Conservation (phyloP, 495 filamentous ascomycete genomes). For the Penicillium argentinense region DNA sequence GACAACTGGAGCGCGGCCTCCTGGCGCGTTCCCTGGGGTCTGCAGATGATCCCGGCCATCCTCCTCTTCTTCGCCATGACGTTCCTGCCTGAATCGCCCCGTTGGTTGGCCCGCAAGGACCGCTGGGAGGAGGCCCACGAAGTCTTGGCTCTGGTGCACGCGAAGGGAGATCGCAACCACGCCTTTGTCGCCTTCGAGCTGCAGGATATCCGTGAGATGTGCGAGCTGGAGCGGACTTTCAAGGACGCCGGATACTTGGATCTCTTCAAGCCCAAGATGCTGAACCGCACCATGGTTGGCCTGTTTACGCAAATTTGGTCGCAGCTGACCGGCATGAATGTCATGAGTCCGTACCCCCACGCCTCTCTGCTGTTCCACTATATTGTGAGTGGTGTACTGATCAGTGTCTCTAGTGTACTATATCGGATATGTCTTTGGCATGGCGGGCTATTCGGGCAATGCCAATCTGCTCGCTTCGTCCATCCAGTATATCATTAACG, state of each 20-base stretch:
- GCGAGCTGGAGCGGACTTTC: slow-evolving; percentile 58
- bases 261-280: slow-evolving; percentile 61
- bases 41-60: slow-evolving; percentile 71
- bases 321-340: slow-evolving; percentile 75
- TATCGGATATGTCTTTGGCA: slow-evolving; percentile 59
- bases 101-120: slow-evolving; percentile 74
- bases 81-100: slow-evolving; percentile 72
- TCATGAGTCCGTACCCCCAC: slow-evolving; percentile 52
- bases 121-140: slow-evolving; percentile 68
- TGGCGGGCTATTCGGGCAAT: slow-evolving; percentile 56
- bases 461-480: slow-evolving; percentile 55
- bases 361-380: too few relatives aligned
- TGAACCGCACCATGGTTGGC: slow-evolving; percentile 65
- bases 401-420: slow-evolving; percentile 42
- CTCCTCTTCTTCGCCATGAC: slow-evolving; percentile 62
- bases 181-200: slow-evolving; percentile 61
- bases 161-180: slow-evolving; percentile 59
- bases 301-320: slow-evolving; percentile 75
- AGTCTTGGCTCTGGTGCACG: slow-evolving; percentile 67
- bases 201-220: slow-evolving; percentile 60
- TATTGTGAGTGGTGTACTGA: too few relatives aligned
- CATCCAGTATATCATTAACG: slow-evolving; percentile 61
- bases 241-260: slow-evolving; percentile 60
- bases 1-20: slow-evolving; percentile 46
- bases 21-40: slow-evolving; percentile 74